phyloP scores from a whole-genome alignment of 495 filamentous ascomycete species.

The Aspergillus egyptiacus region DNA sequence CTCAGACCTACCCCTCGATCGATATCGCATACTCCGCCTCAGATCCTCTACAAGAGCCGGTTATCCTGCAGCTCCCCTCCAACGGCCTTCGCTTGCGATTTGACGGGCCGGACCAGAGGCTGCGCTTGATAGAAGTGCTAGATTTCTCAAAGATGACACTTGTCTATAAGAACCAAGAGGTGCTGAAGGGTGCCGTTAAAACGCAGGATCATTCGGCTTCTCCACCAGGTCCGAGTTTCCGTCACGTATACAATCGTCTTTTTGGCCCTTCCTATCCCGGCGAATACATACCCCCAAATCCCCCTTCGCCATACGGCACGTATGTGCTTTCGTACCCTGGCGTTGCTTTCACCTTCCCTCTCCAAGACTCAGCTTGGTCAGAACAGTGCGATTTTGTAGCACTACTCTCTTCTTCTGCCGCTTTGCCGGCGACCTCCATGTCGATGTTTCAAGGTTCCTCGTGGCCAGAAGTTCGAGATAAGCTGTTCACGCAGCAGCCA shows the following conservation, averaged over 20 bases:
- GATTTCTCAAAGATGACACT: constrained; percentile 85
- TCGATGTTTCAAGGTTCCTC: constrained; percentile 83
- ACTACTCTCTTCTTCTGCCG: constrained; percentile 70
- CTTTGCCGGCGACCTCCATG: constrained; percentile 71
- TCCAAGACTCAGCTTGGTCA: constrained; percentile 71
- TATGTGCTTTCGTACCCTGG: constrained; percentile 93
- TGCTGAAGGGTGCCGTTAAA: constrained; percentile 57
- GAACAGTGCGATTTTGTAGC: constrained; percentile 79
- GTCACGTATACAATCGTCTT: constrained; percentile 84
- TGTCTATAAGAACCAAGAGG: constrained; percentile 77
- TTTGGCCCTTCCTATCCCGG: constrained; percentile 89
- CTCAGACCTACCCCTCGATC: constrained; percentile 72
- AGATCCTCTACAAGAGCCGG: constrained; percentile 64
- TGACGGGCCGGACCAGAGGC: constrained; percentile 85
- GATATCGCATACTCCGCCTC: constrained; percentile 68
- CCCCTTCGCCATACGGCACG: constrained; percentile 50
- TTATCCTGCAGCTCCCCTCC: constrained; percentile 65
- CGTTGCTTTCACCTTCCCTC: constrained; percentile 82
- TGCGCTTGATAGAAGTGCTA: constrained; percentile 82
- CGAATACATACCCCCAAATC: constrained; percentile 67
- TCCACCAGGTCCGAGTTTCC: constrained; percentile 68
- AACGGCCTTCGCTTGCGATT: constrained; percentile 90
- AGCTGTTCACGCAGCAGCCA: constrained; percentile 67
- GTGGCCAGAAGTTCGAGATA: constrained; percentile 73
- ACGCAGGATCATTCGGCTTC: constrained; percentile 34